Evolutionary conservation across 202 grass and related monocot genomes (phyloP), one percentile per base, ranked within the genome.

Genomic region (Zizania palustris): DNA sequence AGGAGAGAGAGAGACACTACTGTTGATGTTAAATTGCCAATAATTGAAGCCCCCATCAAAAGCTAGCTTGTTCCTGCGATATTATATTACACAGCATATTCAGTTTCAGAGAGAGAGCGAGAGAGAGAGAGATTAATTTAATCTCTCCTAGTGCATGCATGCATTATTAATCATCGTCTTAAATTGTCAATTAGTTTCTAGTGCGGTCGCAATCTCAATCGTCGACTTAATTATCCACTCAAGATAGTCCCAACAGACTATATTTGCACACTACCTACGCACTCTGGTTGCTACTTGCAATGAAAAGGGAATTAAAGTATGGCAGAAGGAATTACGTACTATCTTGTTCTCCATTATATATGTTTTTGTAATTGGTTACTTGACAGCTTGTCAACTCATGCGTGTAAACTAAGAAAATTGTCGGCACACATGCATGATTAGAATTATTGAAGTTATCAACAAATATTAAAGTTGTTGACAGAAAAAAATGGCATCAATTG

Each of bases 381-480:
- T 77, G 61, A 79, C 69, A 39, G 35, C 42, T 7, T 63, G 44
- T 22, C 43, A 63, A 66, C 41, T 80, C 19, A 13, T 53, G 69
- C 50, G 54, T 33, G 3, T 11, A 45, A 20, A 72, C 45, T 65
- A 34, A n/a, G 37, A 37, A 56, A 45, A 56, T 37, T 65, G 45
- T 72, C 45, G 45, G 45, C 20, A 73, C 10, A 73, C 54, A 73
- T 21, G 38, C 54, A 73, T 21, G 38, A 73, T 74, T 6, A 38
- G 38, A 12, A 7, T 28, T 39, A 37, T 13, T 37, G 7, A 60
- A 42, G 36, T n/a, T n/a, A n/a, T n/a, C n/a, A n/a, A n/a, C n/a
- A n/a, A n/a, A n/a, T n/a, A n/a, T n/a, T n/a, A n/a, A n/a, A n/a
- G n/a, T n/a, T n/a, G n/a, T n/a, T n/a, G n/a, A n/a, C n/a, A n/a